These are phyloP conservation scores for Aspergillus sp. DNA, from an alignment of 2,329 filamentous ascomycete genomes.

Conservation along the genomic window DNA sequence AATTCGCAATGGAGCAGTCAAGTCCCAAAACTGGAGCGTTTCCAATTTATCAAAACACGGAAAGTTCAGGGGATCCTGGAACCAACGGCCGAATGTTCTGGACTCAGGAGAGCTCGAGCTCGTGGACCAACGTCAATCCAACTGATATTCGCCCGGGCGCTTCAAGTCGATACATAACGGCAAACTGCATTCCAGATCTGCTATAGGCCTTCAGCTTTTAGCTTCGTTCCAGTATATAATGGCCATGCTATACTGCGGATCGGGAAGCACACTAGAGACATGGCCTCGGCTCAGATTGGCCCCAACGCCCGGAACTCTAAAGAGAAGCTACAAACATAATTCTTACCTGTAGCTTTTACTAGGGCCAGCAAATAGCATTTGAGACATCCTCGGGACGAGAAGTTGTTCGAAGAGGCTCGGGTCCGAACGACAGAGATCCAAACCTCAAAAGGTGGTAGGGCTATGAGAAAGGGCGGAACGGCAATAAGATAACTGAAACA, in stretches of 20 bases:
- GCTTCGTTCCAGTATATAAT: not conserved
- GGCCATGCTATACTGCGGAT: constrained; percentile 1
- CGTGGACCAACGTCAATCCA: constrained; percentile 3
- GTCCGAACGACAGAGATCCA: not conserved
- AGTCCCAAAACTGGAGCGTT: not conserved
- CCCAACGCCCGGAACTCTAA: not conserved
- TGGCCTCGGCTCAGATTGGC: not conserved
- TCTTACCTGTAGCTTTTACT: not conserved
- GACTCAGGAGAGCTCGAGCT: constrained; percentile 9
- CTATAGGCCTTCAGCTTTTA: not conserved
- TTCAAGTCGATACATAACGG: constrained; percentile 13
- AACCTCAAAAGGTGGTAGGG: not conserved
- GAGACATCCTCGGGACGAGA: not conserved
- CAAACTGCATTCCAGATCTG: constrained; percentile 16
- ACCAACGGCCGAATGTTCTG: constrained; percentile 20
- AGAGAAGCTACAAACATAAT: not conserved
- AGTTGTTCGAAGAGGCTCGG: not conserved
- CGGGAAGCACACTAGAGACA: not conserved
- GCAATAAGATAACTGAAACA: constrained; percentile 3
- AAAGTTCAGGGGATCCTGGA: constrained; percentile 12
- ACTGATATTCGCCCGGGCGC: not conserved
- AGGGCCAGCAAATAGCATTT: not conserved
- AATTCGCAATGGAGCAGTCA: not conserved
- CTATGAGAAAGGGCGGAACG: not conserved
- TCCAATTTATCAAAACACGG: constrained; percentile 2